Conservation (phyloP, 129 eudicot species). For the Ambrosia artemisiifolia region DNA sequence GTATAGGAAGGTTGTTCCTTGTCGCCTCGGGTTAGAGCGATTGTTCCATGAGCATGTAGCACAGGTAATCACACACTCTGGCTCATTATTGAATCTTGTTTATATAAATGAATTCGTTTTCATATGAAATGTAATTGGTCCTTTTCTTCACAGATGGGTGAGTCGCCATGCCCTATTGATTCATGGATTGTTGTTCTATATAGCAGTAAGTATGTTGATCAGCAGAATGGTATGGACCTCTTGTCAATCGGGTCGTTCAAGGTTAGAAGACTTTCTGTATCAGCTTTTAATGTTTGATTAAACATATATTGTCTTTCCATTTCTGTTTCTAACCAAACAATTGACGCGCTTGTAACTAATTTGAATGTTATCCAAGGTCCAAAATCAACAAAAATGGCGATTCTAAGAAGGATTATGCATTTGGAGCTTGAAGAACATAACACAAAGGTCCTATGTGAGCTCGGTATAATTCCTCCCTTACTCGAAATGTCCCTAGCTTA, state of each 20-base stretch:
- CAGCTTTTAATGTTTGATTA: not conserved
- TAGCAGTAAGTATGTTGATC: too few relatives aligned
- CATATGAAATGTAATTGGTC: too few relatives aligned
- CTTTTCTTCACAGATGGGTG: too few relatives aligned
- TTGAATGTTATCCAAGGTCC: conserved; percentile 36
- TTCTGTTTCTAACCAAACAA: too few relatives aligned
- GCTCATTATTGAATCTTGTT: too few relatives aligned
- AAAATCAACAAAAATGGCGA: conserved; percentile 32
- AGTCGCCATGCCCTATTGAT: too few relatives aligned
- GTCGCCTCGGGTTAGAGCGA: too few relatives aligned
- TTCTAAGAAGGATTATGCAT: conserved; percentile 41
- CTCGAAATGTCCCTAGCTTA: conserved; percentile 40
- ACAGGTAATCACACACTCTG: too few relatives aligned
- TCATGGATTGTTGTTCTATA: too few relatives aligned
- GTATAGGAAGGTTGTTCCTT: too few relatives aligned
- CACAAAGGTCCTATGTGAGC: conserved; percentile 40
- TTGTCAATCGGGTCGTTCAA: conserved; percentile 35
- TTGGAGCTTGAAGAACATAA: conserved; percentile 43
- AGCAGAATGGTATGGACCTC: conserved; percentile 58
- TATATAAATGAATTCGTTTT: too few relatives aligned
- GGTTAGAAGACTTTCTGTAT: conserved; percentile 32
- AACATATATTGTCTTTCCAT: not conserved
- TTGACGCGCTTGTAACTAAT: not conserved
- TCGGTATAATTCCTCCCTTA: conserved; percentile 51
- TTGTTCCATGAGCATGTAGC: too few relatives aligned